Evolutionary conservation across 1,139 yeast genomes (phyloP).

Genomic region (Zygosaccharomyces pseudobailii): DNA sequence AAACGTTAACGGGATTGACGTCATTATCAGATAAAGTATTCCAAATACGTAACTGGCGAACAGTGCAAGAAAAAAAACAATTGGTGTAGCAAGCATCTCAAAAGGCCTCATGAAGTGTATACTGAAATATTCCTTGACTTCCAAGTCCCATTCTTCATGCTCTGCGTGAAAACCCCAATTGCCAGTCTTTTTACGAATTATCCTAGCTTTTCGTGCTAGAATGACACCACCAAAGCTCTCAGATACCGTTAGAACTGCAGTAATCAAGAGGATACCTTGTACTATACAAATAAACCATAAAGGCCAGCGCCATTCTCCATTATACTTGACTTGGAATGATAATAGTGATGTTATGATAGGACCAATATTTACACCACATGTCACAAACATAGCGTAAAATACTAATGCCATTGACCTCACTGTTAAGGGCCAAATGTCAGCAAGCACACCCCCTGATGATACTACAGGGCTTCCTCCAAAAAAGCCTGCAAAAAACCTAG

Average conservation of each 20-base stretch:
- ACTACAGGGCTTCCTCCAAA: constrained; percentile 53
- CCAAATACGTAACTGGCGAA: constrained; percentile 47
- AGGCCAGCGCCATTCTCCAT: constrained; percentile 46
- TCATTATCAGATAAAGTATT: constrained; percentile 39
- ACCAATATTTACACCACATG: constrained; percentile 51
- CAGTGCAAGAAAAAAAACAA: constrained; percentile 39
- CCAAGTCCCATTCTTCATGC: constrained; percentile 42
- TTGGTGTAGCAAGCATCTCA: constrained; percentile 43
- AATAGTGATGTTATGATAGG: constrained; percentile 53
- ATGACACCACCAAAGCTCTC: constrained; percentile 41
- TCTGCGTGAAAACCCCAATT: constrained; percentile 40
- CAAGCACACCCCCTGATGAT: constrained; percentile 50
- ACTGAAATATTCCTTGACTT: constrained; percentile 36
- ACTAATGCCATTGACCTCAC: constrained; percentile 32
- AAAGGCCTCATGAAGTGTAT: constrained; percentile 42
- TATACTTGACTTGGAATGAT: too few relatives aligned
- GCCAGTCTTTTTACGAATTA: constrained; percentile 32
- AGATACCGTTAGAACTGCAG: constrained; percentile 10
- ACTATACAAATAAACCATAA: constrained; percentile 37
- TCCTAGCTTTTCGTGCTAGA: constrained; percentile 35
- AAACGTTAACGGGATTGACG: constrained; percentile 39
- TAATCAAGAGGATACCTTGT: constrained; percentile 25
- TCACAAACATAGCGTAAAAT: constrained; percentile 44
- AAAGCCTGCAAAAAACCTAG: constrained; percentile 48
- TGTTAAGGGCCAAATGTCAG: constrained; percentile 38